These are phyloP conservation scores for Pisolithus orientalis DNA, from an alignment of 768 basidiomycete genomes.

Conservation along the genomic window DNA sequence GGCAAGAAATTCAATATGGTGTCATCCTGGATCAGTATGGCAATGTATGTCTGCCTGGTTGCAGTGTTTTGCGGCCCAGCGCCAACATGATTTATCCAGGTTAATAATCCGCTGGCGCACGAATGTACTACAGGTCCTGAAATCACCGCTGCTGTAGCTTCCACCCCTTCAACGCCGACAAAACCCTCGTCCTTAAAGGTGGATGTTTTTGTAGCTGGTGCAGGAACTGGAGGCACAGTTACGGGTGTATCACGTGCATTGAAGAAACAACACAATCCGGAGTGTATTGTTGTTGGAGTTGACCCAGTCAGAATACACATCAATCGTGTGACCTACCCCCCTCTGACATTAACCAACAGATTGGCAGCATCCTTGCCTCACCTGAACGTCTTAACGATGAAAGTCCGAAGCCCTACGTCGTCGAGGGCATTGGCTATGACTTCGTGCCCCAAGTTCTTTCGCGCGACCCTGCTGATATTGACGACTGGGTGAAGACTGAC, in stretches of 20 bases:
- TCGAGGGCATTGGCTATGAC: constrained; percentile 98
- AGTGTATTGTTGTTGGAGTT: constrained; percentile 73
- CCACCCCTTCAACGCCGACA: constrained; percentile 52
- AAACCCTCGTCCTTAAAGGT: constrained; percentile 68
- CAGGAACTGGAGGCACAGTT: constrained; percentile 94
- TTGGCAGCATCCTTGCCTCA: constrained; percentile 81
- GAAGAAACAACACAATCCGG: constrained; percentile 70
- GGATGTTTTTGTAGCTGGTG: constrained; percentile 76
- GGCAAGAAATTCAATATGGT: constrained; percentile 71
- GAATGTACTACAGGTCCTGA: constrained; percentile 88
- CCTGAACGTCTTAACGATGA: constrained; percentile 58
- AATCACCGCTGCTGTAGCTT: constrained; percentile 72
- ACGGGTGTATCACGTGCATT: constrained; percentile 81
- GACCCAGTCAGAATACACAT: constrained; percentile 65
- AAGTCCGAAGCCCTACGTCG: constrained; percentile 51
- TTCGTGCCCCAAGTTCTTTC: constrained; percentile 86
- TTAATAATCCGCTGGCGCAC: constrained; percentile 87
- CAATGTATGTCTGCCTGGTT: constrained; percentile 43
- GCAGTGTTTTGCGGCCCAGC: neutral
- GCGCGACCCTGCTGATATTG: constrained; percentile 50
- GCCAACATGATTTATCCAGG: constrained; percentile 27
- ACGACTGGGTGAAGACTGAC: constrained; percentile 80
- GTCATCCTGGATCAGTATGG: constrained; percentile 92
- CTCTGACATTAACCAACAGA: constrained; percentile 33
- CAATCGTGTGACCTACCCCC: neutral